phyloP scores from a whole-genome alignment of 2,329 filamentous ascomycete species.

The Clathrospora elynae region DNA sequence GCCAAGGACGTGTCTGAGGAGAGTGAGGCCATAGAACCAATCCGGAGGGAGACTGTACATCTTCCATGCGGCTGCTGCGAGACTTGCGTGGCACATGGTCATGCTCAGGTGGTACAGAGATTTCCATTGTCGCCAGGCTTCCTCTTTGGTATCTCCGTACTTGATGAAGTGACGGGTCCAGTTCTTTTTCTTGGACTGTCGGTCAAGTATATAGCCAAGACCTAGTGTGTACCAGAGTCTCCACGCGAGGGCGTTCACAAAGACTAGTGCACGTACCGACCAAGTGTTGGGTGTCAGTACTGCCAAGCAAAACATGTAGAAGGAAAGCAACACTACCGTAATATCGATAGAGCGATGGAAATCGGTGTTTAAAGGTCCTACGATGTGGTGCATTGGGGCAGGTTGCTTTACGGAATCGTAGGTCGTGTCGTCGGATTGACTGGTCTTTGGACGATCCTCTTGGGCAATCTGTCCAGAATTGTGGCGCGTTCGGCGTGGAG shows the following conservation, averaged over 20 bases:
- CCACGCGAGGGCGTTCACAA: slow-evolving; percentile 79
- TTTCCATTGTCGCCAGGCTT: slow-evolving; percentile 98
- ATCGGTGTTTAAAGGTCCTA: slow-evolving; percentile 84
- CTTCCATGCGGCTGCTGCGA: slow-evolving; percentile 92
- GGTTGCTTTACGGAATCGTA: slow-evolving; percentile 59
- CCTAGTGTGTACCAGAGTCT: slow-evolving; percentile 91
- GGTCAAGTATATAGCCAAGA: slow-evolving; percentile 80
- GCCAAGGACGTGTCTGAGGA: slow-evolving; percentile 87
- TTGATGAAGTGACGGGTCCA: slow-evolving; percentile 99
- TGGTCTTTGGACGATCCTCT: slow-evolving; percentile 46
- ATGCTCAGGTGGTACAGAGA: slow-evolving; percentile 92
- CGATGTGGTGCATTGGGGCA: slow-evolving; percentile 76
- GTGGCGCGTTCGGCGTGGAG: slow-evolving; percentile 69
- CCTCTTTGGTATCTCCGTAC: slow-evolving; percentile 84
- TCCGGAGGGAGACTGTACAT: slow-evolving; percentile 87
- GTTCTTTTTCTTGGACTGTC: slow-evolving; percentile 86
- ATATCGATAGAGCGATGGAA: slow-evolving; percentile 85
- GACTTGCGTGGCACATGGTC: slow-evolving; percentile 85
- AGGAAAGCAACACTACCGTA: slow-evolving; percentile 74
- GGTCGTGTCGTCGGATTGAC: slow-evolving; percentile 47
- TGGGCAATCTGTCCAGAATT: slow-evolving; percentile 47
- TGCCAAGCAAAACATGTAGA: slow-evolving; percentile 76
- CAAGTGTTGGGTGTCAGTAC: slow-evolving; percentile 77
- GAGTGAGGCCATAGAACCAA: slow-evolving; percentile 83
- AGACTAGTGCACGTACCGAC: slow-evolving; percentile 76